Conservation (phyloP, 2,329 filamentous ascomycete genomes). For the Arthrobotrys pseudoclavata region DNA sequence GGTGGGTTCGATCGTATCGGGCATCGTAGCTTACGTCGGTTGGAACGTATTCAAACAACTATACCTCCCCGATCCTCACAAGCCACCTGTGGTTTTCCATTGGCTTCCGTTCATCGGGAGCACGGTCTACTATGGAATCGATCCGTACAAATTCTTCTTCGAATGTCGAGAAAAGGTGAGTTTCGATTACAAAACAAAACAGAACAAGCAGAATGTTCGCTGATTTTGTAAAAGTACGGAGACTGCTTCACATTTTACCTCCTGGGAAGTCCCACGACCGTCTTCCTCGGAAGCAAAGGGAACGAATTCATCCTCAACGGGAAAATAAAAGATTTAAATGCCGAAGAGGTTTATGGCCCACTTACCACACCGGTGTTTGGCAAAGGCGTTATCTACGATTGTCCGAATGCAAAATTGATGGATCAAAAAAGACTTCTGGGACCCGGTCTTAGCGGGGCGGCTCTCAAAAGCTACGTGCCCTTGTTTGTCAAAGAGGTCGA, state of each 20-base stretch:
- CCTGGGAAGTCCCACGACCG: constrained; percentile 70
- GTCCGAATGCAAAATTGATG: constrained; percentile 91
- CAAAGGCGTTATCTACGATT: constrained; percentile 89
- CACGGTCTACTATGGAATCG: constrained; percentile 94
- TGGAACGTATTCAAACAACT: constrained; percentile 85
- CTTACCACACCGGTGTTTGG: constrained; percentile 73
- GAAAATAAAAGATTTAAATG: constrained; percentile 70
- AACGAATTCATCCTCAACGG: constrained; percentile 74
- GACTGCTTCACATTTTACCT: constrained; percentile 72
- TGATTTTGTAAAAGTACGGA: constrained; percentile 67
- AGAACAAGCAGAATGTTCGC: background rate
- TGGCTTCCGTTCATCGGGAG: constrained; percentile 87
- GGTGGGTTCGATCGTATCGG: constrained; percentile 27
- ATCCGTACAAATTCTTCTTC: constrained; percentile 89
- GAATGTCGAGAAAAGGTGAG: constrained; percentile 79
- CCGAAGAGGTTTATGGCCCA: constrained; percentile 71
- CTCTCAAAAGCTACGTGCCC: constrained; percentile 73
- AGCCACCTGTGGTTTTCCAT: constrained; percentile 84
- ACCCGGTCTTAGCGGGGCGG: constrained; percentile 21
- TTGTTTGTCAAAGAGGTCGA: constrained; percentile 82
- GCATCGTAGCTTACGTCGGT: constrained; percentile 70
- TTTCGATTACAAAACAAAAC: background rate
- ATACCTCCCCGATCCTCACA: constrained; percentile 83
- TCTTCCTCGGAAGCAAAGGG: constrained; percentile 70
- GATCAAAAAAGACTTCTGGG: constrained; percentile 87